Evolutionary conservation across 177 flowering plant species (phyloP), one percentile per base, ranked within the genome.

Genomic region (Vitis hybrid): DNA sequence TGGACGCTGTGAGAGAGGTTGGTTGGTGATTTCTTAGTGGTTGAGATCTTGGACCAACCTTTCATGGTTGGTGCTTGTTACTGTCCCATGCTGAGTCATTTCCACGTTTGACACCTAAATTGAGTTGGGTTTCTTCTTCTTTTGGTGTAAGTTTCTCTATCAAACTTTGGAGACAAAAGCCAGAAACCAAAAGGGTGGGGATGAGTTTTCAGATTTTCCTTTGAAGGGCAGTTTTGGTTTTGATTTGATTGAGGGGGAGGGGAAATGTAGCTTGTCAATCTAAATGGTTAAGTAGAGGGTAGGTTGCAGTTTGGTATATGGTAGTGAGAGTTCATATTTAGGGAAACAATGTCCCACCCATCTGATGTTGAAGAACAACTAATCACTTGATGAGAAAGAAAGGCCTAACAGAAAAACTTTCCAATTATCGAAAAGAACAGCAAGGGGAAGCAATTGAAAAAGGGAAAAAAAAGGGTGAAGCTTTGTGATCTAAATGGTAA

Each of bases 11-110:
- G 51, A 66, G 46, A 30, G 32, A 14, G 14, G 59, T 66, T 67
- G 32, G 57, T 69, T 11, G 71, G 64, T 69, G 48, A 50, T 11
- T 27, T 53, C 11, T 67, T 52, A n/a, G 65, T 61, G 65, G 72
- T 59, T 70, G 66, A 70, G 66, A 69, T 69, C 15, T 15, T n/a
- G 18, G 21, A 66, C 53, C 61, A 67, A 46, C 18, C 32, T 30
- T 59, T 27, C 65, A 69, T 48, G 2, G 11, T 53, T 54, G 51
- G 18, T 53, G 24, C 50, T 51, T 61, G 63, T 15, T 30, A 12
- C 13, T 61, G 78, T 73, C 76, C 71, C 61, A 66, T 52, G 77
- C 80, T 67, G 73, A 74, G 63, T 78, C 77, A 78, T 60, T 63
- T 49, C 72, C 75, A 78, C 75, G 72, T 67, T 67, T n/a, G 20